Conservation (phyloP, 2,329 filamentous ascomycete genomes). For the Mycogone perniciosa region DNA sequence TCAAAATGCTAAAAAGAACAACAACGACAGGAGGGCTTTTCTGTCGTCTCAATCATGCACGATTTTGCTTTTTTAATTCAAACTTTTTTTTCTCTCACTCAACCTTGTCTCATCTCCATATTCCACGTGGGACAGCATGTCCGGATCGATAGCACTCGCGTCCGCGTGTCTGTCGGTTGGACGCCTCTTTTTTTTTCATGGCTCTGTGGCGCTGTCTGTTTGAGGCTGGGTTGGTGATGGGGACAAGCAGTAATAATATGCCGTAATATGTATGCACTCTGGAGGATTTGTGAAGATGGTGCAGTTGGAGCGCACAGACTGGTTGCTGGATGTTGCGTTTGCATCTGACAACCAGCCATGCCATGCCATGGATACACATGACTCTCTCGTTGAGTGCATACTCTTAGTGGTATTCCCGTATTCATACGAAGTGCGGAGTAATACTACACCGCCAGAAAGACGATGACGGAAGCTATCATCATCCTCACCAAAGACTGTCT, state of each 20-base stretch:
- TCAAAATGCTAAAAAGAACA: background rate
- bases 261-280: too few relatives aligned
- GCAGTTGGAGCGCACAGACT: background rate
- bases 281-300: too few relatives aligned
- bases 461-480: too few relatives aligned
- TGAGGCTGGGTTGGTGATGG: background rate
- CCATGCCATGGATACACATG: background rate
- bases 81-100: background rate
- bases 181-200: background rate
- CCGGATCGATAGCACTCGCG: background rate
- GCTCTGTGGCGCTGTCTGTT: background rate
- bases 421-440: too few relatives aligned
- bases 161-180: background rate
- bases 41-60: background rate
- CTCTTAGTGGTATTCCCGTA: too few relatives aligned
- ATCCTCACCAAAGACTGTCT: too few relatives aligned
- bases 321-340: background rate
- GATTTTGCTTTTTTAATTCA: slow-evolving; percentile 1
- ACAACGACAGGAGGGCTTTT: background rate
- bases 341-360: background rate
- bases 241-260: too few relatives aligned
- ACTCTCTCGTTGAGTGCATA: too few relatives aligned
- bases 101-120: background rate
- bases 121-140: background rate
- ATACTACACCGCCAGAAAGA: too few relatives aligned